Conservation (phyloP, 352 stramenopile genomes). For the Globisporangium irregulare region DNA sequence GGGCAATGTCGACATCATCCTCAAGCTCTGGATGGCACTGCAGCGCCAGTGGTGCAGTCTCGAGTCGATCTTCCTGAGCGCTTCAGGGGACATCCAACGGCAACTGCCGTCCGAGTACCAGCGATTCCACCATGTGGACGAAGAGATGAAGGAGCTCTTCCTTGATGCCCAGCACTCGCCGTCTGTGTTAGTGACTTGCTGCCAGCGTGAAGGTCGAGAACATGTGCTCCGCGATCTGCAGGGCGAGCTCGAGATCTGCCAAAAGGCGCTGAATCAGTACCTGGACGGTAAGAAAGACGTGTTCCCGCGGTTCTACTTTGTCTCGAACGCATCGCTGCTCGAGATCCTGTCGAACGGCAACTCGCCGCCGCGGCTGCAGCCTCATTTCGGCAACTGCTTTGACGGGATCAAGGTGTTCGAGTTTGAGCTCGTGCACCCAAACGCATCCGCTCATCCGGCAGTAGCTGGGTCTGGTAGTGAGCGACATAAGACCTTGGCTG, state of each 20-base stretch:
- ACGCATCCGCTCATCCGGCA: background rate
- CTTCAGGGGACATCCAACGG: slow-evolving; percentile 88
- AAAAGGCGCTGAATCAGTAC: slow-evolving; percentile 96
- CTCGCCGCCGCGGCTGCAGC: slow-evolving; percentile 76
- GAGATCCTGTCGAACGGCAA: slow-evolving; percentile 96
- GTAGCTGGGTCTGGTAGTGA: background rate
- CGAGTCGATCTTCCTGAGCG: slow-evolving; percentile 94
- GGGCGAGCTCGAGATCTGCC: slow-evolving; percentile 92
- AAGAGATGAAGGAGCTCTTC: slow-evolving; percentile 82
- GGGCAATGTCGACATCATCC: slow-evolving; percentile 90
- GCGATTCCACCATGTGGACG: slow-evolving; percentile 85
- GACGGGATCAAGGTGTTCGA: slow-evolving; percentile 86
- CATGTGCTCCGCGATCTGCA: slow-evolving; percentile 79
- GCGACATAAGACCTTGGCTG: slow-evolving; percentile 2
- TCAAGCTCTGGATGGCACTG: slow-evolving; percentile 92
- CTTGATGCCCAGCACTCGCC: slow-evolving; percentile 59
- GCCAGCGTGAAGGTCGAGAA: slow-evolving; percentile 77
- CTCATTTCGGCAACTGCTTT: slow-evolving; percentile 90
- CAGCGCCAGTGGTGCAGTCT: slow-evolving; percentile 92
- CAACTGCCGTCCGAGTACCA: slow-evolving; percentile 92
- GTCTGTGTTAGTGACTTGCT: slow-evolving; percentile 70
- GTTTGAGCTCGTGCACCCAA: slow-evolving; percentile 44
- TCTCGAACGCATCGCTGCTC: slow-evolving; percentile 92
- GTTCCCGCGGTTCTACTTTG: slow-evolving; percentile 96
- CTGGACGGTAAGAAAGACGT: slow-evolving; percentile 96